Conservation (phyloP, 2,329 filamentous ascomycete species). For the Monilinia polystroma region DNA sequence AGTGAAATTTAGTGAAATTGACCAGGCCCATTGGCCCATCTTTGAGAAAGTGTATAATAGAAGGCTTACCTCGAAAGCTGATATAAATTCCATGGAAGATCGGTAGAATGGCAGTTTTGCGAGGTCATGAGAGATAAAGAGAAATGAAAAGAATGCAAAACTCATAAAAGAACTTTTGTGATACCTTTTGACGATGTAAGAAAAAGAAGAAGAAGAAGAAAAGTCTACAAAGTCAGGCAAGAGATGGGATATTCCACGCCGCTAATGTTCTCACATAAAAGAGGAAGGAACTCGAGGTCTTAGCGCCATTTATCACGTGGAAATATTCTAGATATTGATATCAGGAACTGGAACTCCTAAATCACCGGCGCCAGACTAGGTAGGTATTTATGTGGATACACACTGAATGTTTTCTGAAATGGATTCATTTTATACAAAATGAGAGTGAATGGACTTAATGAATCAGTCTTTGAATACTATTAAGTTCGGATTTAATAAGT, state of each 20-base stretch:
- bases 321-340: background rate
- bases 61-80: background rate
- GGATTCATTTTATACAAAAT: no score
- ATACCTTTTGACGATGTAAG: background rate
- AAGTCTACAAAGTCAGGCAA: background rate
- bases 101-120: background rate
- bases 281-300: conserved; percentile 13
- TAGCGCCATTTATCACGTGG: conserved; percentile 2
- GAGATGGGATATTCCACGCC: background rate
- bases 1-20: background rate
- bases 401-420: no score
- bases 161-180: background rate
- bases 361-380: background rate
- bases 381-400: no score
- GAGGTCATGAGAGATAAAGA: background rate
- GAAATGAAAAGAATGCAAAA: background rate
- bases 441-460: no score
- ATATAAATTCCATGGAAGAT: background rate
- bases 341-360: no score
- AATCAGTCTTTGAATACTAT: no score
- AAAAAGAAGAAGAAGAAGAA: background rate
- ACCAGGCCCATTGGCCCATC: background rate
- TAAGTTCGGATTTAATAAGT: no score
- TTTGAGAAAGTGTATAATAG: background rate
- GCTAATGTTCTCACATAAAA: background rate